Evolutionary conservation across 1,284 basidiomycete species (phyloP).

Genomic region (Tranzscheliella williamsii): DNA sequence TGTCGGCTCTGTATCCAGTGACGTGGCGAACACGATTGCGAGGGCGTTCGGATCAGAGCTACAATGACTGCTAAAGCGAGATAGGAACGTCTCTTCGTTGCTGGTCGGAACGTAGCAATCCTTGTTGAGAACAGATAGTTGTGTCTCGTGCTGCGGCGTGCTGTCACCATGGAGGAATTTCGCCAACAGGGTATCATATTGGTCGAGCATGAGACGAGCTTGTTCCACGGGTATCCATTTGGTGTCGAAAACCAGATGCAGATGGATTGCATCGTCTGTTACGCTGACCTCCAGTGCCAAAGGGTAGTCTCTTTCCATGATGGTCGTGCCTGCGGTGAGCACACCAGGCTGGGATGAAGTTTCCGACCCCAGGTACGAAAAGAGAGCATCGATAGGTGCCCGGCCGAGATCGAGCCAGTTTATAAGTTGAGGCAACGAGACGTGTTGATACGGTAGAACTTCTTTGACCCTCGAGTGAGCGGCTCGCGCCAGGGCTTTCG

Average conservation of each 20-base stretch:
- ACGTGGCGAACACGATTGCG: conserved; percentile 39
- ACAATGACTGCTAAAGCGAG: conserved; percentile 31
- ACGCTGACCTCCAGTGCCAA: conserved; percentile 47
- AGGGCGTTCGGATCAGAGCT: conserved; percentile 18
- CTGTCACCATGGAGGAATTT: neutral
- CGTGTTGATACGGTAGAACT: conserved; percentile 42
- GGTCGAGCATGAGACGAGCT: conserved; percentile 35
- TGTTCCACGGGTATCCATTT: conserved; percentile 28
- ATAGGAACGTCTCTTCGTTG: conserved; percentile 29
- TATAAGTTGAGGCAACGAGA: conserved; percentile 43
- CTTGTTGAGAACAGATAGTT: conserved; percentile 29
- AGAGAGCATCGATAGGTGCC: conserved; percentile 48
- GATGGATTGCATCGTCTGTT: conserved; percentile 12
- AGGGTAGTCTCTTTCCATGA: conserved; percentile 48
- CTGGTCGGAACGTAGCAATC: conserved; percentile 21
- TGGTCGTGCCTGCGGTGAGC: conserved; percentile 11
- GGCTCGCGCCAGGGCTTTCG: conserved; percentile 4
- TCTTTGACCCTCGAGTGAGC: conserved; percentile 18
- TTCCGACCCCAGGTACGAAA: conserved; percentile 37
- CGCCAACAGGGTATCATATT: conserved; percentile 27
- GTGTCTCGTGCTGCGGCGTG: neutral
- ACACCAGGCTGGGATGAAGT: neutral
- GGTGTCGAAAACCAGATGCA: conserved; percentile 37
- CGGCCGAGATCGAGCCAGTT: conserved; percentile 28
- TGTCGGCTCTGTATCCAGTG: conserved; percentile 11